These are phyloP conservation scores for Aureobasidium pullulans DNA, from an alignment of 2,329 filamentous ascomycete species.

Conservation along the genomic window DNA sequence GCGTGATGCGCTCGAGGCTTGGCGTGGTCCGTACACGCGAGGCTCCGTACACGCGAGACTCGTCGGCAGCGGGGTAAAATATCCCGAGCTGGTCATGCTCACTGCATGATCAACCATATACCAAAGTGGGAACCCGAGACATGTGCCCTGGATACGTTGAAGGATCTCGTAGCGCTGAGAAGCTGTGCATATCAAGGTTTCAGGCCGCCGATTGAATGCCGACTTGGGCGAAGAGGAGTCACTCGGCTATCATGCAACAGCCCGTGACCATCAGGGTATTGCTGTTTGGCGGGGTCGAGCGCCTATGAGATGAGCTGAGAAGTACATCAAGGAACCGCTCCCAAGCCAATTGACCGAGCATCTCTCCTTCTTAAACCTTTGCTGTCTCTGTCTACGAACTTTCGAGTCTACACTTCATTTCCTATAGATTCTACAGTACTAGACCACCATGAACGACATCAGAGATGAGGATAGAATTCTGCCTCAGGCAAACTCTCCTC, in stretches of 20 bases:
- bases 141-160: neutral
- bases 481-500: slow-evolving; percentile 13
- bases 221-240: neutral
- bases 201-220: neutral
- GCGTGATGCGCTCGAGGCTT: neutral
- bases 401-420: neutral
- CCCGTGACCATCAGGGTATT: slow-evolving; percentile 11
- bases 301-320: neutral
- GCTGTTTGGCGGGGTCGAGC: neutral
- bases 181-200: neutral
- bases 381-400: neutral
- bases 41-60: neutral
- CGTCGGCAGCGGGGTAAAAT: neutral
- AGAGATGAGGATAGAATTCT: neutral
- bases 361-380: neutral
- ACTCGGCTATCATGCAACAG: slow-evolving; percentile 5
- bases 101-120: neutral
- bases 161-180: neutral
- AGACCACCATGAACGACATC: neutral
- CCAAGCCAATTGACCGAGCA: neutral
- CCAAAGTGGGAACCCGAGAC: neutral
- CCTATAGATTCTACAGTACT: neutral
- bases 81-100: neutral
- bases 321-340: neutral
- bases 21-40: neutral